phyloP scores from a whole-genome alignment of 257 asterid species.

The Nicotiana obtusifolia region DNA sequence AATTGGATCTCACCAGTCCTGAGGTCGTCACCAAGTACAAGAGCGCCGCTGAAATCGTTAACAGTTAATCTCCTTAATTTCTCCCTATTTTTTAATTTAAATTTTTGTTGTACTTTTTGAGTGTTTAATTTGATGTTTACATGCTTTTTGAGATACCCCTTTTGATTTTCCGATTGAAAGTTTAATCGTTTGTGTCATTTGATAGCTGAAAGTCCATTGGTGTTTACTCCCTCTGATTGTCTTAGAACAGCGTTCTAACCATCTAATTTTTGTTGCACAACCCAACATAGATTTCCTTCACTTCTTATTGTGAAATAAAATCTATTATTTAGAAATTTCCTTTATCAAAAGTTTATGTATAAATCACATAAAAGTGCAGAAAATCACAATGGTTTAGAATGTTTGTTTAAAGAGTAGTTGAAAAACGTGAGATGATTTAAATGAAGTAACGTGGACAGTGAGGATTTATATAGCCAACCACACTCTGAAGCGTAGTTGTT shows the following conservation, averaged over 20 bases:
- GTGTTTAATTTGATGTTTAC: background rate
- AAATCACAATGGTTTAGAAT: background rate
- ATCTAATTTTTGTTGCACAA: background rate
- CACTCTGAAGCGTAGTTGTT: too few relatives aligned
- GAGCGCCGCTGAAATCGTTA: constrained; percentile 85
- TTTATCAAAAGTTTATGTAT: background rate
- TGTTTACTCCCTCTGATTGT: background rate
- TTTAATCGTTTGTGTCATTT: background rate
- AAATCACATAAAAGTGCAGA: background rate
- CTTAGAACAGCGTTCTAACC: background rate
- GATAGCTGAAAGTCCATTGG: background rate
- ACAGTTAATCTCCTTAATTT: constrained; percentile 36
- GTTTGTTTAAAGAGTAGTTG: background rate
- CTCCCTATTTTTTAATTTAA: background rate
- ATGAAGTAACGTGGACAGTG: too few relatives aligned
- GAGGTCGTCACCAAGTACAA: constrained; percentile 96
- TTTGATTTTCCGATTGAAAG: background rate
- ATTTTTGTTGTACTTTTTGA: background rate
- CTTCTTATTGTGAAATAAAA: too few relatives aligned
- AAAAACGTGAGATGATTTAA: too few relatives aligned
- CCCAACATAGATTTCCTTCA: background rate
- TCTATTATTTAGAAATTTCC: too few relatives aligned
- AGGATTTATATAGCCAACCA: too few relatives aligned
- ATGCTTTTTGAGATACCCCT: background rate
- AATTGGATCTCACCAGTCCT: constrained; percentile 78